Evolutionary conservation across 2,329 filamentous ascomycete species (phyloP), one percentile per base, ranked within the genome.

Genomic region (Clarireedia paspali): DNA sequence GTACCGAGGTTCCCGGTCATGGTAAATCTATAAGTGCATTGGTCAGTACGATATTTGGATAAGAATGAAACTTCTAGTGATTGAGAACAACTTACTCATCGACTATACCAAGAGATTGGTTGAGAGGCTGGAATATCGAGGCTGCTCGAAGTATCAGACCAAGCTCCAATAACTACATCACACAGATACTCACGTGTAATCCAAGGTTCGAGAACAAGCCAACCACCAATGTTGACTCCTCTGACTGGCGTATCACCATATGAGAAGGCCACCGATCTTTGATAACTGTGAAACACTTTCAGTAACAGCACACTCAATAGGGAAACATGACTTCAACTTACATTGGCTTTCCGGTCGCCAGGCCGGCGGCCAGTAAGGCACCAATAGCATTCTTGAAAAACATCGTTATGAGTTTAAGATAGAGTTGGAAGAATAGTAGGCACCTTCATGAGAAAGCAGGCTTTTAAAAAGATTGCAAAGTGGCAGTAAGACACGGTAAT

Each of bases 221-320:
- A 73, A 10, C 71, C 71, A 20, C 51, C 56, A 20, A 55, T 57
- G 14, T 50, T 55, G 7, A 57, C 51, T 17, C 55, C 71, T 42
- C 68, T 70, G n/a, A 81, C 73, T 60, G 74, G 77, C 36, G 74
- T 71, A 12, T 66, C 64, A n/a, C 75, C 75, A 73, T 76, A 81
- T 20, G 68, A 64, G 66, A 80, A 80, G 46, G 63, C 67, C 4
- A 71, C 71, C 14, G 62, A 61, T 40, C 73, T 57, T 53, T 64
- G 57, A 7, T 55, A 55, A 17, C 53, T 56, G 58, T 60, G 24
- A 24, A 2, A 49, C 42, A 24, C 1, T 0, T 17, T 54, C 27
- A 55, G 53, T 27, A 36, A 50, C 6, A 45, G 26, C 14, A 20
- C 17, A 44, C 4, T 20, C 40, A 12, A 23, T 5, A 44, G 6